Evolutionary conservation across 495 filamentous ascomycete species (phyloP), one percentile per base, ranked within the genome.

Genomic region (Eremomyces bilateralis): DNA sequence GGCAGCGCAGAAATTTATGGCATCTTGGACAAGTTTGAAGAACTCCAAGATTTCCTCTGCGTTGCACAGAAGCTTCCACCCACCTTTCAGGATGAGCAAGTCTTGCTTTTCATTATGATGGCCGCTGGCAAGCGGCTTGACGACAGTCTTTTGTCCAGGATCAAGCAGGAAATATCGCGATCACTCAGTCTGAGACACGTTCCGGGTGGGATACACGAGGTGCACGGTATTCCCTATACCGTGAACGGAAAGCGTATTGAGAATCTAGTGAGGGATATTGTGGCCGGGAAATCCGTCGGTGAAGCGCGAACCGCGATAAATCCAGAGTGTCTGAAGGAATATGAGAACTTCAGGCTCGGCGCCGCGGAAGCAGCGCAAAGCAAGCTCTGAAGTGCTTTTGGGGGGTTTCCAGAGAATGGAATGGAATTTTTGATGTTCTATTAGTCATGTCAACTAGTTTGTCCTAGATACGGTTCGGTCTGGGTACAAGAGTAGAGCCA

Each of bases 171-270:
- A 48, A n/a, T n/a, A n/a, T n/a, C n/a, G n/a, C n/a, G n/a, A n/a
- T n/a, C n/a, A n/a, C 56, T 94, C 39, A 85, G 76, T 43, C 71
- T 78, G 13, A 67, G 84, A 31, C 84, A 94, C 59, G 79, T 92
- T 4, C 83, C 83, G 3, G 73, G 69, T 0, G 56, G 82, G 12
- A 60, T 91, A 29, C 78, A 80, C 40, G 69, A 73, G 47, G 77
- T 72, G 34, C 67, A 63, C 0, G 80, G 84, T 30, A 81, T 94
- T 31, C 83, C 83, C 1, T 71, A 80, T 44, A 94, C 83, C 19
- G 73, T 69, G 0, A 93, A 93, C 47, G 83, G 84, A 28, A 93
- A 93, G 61, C n/a, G n/a, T n/a, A n/a, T n/a, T n/a, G n/a, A n/a
- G n/a, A n/a, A n/a, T n/a, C n/a, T n/a, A n/a, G n/a, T n/a, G n/a